Base-by-base conservation (phyloP, 2,329 filamentous ascomycete genomes). In the Aureobasidium leucospermi region DNA sequence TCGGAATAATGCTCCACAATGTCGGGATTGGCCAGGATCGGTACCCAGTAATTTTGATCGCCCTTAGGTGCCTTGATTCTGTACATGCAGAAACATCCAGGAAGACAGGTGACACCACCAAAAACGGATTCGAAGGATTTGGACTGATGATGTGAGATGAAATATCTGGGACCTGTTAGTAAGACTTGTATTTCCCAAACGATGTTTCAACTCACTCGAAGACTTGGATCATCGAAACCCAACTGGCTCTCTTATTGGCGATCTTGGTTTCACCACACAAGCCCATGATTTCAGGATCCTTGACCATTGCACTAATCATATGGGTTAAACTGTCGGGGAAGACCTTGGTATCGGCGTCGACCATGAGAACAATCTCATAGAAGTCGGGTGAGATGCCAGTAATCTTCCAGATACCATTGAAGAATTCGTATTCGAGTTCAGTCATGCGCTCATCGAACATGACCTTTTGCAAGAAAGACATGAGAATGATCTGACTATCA, bases 391-490 rank as follows among this genome's bases (percentile, higher is more conserved):
- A 96, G 64, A 99, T 97, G 66, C 95, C 95, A 16, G 94, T 99
- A 46, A 99, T 90, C 74, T 96, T 96, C 92, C 93, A 99, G 64
- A 99, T 81, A 58, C 94, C 94, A 72, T 97, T 99, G 80, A 99
- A 99, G 89, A 99, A 97, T 72, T 99, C 94, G 70, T 91, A 99
- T 74, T 99, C 94, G 56, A 99, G 86, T 74, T 99, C 93, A 16
- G 95, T 99, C 94, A 99, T 99, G 63, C 94, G 89, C 76, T 99
- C 95, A 72, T 99, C 94, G 69, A 99, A 99, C 94, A 99, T 99
- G 70, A 99, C 94, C 78, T 99, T 99, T 72, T 99, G 94, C 66
- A 99, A 78, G 81, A 99, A 99, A 5, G 92, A 96, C 94, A 99
- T 99, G 65, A 99, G 82, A 67, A 99, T 94, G 70, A 99, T 96